Evolutionary conservation across 192 early-diverging fungal genomes (phyloP).

Genomic region (Coemansia sp.): DNA sequence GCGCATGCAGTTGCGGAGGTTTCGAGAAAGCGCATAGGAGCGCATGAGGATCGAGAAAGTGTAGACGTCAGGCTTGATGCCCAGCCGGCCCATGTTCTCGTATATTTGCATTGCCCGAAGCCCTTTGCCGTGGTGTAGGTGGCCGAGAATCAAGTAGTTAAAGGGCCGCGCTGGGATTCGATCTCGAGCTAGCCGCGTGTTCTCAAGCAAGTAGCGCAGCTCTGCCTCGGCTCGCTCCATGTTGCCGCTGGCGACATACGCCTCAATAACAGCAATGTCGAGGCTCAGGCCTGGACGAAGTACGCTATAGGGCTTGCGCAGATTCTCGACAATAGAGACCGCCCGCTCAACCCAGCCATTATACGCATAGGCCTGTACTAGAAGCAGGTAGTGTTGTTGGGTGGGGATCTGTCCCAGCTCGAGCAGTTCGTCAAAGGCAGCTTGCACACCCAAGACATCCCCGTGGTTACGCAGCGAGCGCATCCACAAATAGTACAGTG

Average conservation of each 20-base stretch:
- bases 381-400: conserved; percentile 41
- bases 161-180: conserved; percentile 45
- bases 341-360: conserved; percentile 43
- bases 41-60: conserved; percentile 81
- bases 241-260: conserved; percentile 39
- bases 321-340: conserved; percentile 31
- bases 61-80: conserved; percentile 68
- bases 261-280: conserved; percentile 43
- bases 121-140: conserved; percentile 56
- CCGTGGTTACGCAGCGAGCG: conserved; percentile 43
- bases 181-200: conserved; percentile 24
- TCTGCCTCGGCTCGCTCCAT: conserved; percentile 37
- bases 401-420: conserved; percentile 45
- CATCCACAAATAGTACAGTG: conserved; percentile 50
- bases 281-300: conserved; percentile 24
- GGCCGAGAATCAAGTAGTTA: conserved; percentile 43
- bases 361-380: conserved; percentile 47
- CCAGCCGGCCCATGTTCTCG: conserved; percentile 74
- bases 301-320: conserved; percentile 37
- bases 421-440: conserved; percentile 47
- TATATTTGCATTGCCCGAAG: conserved; percentile 69
- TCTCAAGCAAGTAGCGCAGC: conserved; percentile 28
- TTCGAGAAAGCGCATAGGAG: conserved; percentile 68
- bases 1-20: conserved; percentile 65
- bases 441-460: conserved; percentile 38